A percentile compares a stretch with the other conserved stretches of the same genome.
Conservation (phyloP, 495 filamentous ascomycete genomes). For the Penicillium odoratum region DNA sequence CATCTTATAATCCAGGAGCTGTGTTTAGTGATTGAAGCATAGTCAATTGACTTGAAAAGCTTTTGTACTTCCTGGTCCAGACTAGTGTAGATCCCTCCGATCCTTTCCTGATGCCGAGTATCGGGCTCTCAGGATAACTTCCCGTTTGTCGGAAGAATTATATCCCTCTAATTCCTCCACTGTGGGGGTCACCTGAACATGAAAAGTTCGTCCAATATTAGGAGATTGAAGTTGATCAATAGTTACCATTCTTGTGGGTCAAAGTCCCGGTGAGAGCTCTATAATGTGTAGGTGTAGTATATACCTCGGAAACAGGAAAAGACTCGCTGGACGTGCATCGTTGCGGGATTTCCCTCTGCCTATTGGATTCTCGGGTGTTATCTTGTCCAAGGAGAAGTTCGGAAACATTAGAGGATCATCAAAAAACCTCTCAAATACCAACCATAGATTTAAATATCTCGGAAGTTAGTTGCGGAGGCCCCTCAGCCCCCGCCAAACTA, state of each 20-base stretch:
- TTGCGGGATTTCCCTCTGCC: background rate
- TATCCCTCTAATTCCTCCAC: background rate
- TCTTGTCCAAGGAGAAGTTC: background rate
- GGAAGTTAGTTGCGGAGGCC: background rate
- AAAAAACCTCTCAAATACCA: background rate
- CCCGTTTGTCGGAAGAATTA: conserved; percentile 1
- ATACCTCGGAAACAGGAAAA: background rate
- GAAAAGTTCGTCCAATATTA: conserved; percentile 1
- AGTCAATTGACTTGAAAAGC: background rate
- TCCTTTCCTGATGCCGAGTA: conserved; percentile 4
- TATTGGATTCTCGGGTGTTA: background rate
- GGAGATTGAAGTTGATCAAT: background rate
- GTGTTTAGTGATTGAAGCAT: background rate
- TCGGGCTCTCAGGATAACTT: background rate
- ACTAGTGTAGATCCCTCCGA: conserved; percentile 1
- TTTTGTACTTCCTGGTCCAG: background rate
- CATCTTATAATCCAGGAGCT: background rate
- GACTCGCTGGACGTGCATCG: background rate
- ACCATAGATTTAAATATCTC: background rate
- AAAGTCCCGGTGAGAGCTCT: background rate
- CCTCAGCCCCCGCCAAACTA: no score
- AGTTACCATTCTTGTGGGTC: background rate
- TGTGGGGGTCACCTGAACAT: background rate
- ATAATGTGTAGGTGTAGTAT: background rate
- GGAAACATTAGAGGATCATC: background rate